Conservation (phyloP, 1,139 yeast genomes). For the Saccharomyces pastorianus region DNA sequence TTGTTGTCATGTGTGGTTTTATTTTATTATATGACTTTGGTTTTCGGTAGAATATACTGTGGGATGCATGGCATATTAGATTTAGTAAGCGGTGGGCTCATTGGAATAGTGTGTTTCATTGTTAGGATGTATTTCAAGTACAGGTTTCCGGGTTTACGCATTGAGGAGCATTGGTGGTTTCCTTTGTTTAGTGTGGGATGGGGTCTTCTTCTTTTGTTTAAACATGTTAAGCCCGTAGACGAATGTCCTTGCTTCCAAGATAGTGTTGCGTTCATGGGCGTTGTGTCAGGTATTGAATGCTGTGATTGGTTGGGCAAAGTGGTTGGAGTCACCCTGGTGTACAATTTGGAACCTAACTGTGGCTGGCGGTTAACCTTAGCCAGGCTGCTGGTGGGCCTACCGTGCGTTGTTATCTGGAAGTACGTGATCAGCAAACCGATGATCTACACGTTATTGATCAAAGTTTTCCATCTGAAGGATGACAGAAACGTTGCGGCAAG, state of each 20-base stretch:
- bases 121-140: slow-evolving; percentile 32
- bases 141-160: slow-evolving; percentile 9
- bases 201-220: slow-evolving; percentile 46
- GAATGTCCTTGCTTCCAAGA: slow-evolving; percentile 96
- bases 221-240: slow-evolving; percentile 82
- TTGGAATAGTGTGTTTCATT: slow-evolving; percentile 49
- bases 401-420: slow-evolving; percentile 26
- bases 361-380: slow-evolving; percentile 6
- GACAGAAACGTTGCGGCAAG: slow-evolving; percentile 15
- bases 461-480: slow-evolving; percentile 16
- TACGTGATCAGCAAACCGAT: slow-evolving; percentile 21
- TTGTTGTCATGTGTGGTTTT: slow-evolving; percentile 18
- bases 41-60: slow-evolving; percentile 79
- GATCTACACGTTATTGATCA: slow-evolving; percentile 14
- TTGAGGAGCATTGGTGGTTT: slow-evolving; percentile 28
- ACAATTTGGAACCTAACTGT: slow-evolving; percentile 8
- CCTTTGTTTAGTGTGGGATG: slow-evolving; percentile 38
- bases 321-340: slow-evolving; percentile 6
- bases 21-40: slow-evolving; percentile 56
- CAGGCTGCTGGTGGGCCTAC: slow-evolving; percentile 24
- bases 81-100: slow-evolving; percentile 51
- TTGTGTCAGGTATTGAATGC: slow-evolving; percentile 54
- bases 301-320: slow-evolving; percentile 21
- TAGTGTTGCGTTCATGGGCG: slow-evolving; percentile 88
- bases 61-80: slow-evolving; percentile 97